phyloP scores from a whole-genome alignment of 2,329 filamentous ascomycete species.

The Penicillium sp. region DNA sequence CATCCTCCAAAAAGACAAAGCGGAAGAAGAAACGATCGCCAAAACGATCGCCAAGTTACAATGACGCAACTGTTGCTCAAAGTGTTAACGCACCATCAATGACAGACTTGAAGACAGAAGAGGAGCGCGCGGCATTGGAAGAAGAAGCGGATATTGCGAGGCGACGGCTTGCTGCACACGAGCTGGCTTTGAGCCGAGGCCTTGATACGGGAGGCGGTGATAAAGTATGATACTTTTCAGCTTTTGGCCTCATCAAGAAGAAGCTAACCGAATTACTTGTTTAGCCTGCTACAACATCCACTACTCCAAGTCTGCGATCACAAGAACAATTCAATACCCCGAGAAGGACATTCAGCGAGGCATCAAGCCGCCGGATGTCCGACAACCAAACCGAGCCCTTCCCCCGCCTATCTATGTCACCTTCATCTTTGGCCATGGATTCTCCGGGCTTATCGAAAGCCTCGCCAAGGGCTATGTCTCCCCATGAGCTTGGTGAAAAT shows the following conservation, averaged over 20 bases:
- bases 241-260: neutral
- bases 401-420: constrained; percentile 24
- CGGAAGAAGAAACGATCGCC: constrained; percentile 30
- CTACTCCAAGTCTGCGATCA: constrained; percentile 6
- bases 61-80: constrained; percentile 26
- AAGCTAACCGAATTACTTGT: constrained; percentile 1
- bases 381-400: constrained; percentile 32
- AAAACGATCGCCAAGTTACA: constrained; percentile 25
- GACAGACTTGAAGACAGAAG: constrained; percentile 56
- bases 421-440: constrained; percentile 3
- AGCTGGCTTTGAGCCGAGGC: constrained; percentile 54
- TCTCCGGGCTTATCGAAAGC: constrained; percentile 1
- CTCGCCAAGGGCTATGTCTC: constrained; percentile 11
- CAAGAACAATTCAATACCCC: constrained; percentile 3
- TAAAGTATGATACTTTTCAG: constrained; percentile 24
- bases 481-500: neutral
- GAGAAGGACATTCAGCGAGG: constrained; percentile 9
- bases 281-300: constrained; percentile 7
- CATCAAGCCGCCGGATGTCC: constrained; percentile 13
- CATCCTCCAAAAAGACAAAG: constrained; percentile 46
- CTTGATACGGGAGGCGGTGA: constrained; percentile 32
- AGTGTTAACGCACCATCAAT: constrained; percentile 46
- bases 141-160: constrained; percentile 56
- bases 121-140: constrained; percentile 51
- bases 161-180: constrained; percentile 54